These are phyloP conservation scores for Vitis rupestris DNA, from an alignment of 164 flowering plant species.

Conservation along the genomic window DNA sequence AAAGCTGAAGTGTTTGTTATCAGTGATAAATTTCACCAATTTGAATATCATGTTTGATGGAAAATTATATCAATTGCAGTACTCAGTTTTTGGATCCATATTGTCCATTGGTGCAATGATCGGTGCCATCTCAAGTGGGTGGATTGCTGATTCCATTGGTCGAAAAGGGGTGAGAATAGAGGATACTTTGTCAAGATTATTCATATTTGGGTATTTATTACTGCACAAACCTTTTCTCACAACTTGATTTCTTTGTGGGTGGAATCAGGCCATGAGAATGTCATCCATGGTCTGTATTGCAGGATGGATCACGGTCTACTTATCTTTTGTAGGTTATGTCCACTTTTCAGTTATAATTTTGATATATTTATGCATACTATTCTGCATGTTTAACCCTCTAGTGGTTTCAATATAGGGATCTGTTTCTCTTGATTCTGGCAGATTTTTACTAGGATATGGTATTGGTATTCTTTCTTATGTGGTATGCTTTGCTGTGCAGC, in stretches of 20 bases:
- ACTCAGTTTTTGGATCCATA: constrained; percentile 63
- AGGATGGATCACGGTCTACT: constrained; percentile 77
- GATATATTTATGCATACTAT: neutral
- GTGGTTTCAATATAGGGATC: constrained; percentile 38
- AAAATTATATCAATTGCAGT: constrained; percentile 26
- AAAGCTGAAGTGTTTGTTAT: too few species aligned
- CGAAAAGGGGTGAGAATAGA: constrained; percentile 49
- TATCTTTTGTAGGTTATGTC: constrained; percentile 43
- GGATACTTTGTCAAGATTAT: neutral
- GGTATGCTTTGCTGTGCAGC: constrained; percentile 30
- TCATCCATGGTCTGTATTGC: constrained; percentile 64
- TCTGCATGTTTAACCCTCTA: too few species aligned
- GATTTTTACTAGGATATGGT: constrained; percentile 71
- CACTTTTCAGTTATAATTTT: neutral
- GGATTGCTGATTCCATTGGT: constrained; percentile 54
- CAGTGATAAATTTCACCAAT: too few species aligned
- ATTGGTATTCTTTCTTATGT: constrained; percentile 76
- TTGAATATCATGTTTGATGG: too few species aligned
- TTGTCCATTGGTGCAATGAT: constrained; percentile 72
- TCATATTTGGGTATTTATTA: neutral
- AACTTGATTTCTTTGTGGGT: neutral
- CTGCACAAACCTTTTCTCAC: too few species aligned
- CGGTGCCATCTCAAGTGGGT: constrained; percentile 64
- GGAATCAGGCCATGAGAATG: constrained; percentile 74
- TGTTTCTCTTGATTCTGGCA: constrained; percentile 55